Evolutionary conservation across 805 yeast species (phyloP).

Genomic region (Candida insectalens): DNA sequence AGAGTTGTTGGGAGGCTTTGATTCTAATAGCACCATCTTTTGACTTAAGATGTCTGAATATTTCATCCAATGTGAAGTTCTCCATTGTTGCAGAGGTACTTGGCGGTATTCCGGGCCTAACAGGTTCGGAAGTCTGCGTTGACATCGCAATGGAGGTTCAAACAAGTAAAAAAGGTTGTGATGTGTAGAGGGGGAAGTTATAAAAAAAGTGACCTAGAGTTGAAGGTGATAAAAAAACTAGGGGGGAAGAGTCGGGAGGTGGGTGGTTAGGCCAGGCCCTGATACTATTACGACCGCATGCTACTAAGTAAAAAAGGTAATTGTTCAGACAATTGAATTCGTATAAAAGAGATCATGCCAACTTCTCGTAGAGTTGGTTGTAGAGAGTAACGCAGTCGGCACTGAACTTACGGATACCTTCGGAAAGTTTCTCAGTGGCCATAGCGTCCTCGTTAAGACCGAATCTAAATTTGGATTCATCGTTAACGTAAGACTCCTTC

Average conservation of each 20-base stretch:
- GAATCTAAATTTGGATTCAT: conserved; percentile 88
- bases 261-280: too few relatives aligned
- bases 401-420: conserved; percentile 96
- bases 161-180: too few relatives aligned
- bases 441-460: conserved; percentile 90
- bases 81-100: conserved; percentile 6
- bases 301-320: too few relatives aligned
- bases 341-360: too few relatives aligned
- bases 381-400: conserved; percentile 82
- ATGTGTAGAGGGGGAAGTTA: too few relatives aligned
- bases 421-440: conserved; percentile 96
- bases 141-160: too few relatives aligned
- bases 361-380: conserved; percentile 49
- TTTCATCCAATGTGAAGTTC: conserved; percentile 36
- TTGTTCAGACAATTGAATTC: too few relatives aligned
- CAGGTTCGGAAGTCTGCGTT: neutral
- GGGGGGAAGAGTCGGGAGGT: too few relatives aligned
- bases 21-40: conserved; percentile 32
- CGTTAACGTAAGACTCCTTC: conserved; percentile 74
- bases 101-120: neutral
- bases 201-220: too few relatives aligned
- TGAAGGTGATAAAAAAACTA: too few relatives aligned
- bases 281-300: too few relatives aligned
- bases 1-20: conserved; percentile 61
- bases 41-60: conserved; percentile 39